Percentiles rank a stretch among this genome's conserved stretches.
Conservation (phyloP, 2,329 filamentous ascomycete genomes). For the Sporothrix pallida region DNA sequence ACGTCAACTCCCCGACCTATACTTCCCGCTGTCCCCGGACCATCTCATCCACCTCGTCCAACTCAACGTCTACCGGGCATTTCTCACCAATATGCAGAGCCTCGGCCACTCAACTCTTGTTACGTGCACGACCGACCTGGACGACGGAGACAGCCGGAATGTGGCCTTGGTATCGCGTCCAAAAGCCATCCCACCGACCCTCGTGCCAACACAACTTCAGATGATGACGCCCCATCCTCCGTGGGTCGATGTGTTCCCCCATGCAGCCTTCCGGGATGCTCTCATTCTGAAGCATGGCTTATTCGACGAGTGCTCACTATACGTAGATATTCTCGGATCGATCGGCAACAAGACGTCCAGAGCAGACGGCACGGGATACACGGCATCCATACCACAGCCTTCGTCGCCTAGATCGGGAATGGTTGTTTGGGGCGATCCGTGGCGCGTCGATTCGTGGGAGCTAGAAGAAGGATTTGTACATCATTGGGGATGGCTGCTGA, state of each 20-base stretch:
- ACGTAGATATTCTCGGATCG: not conserved
- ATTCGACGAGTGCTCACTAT: not conserved
- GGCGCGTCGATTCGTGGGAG: conserved; percentile 7
- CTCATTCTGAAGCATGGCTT: not conserved
- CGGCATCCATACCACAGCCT: not conserved
- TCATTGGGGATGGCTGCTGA: not conserved
- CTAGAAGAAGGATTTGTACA: conserved; percentile 6
- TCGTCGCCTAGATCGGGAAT: not conserved
- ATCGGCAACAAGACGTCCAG: conserved; percentile 1
- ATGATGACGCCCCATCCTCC: not conserved
- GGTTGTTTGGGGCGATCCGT: conserved; percentile 13
- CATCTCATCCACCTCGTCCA: conserved; percentile 14
- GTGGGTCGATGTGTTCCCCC: conserved; percentile 8
- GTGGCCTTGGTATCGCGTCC: not conserved
- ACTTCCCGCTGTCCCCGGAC: conserved; percentile 4
- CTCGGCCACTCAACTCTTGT: not conserved
- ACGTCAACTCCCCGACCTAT: not conserved
- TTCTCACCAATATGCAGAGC: not conserved
- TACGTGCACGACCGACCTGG: not conserved
- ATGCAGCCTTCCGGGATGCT: not conserved
- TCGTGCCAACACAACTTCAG: not conserved
- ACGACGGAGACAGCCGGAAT: not conserved
- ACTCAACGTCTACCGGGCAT: conserved; percentile 14
- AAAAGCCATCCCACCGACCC: not conserved
- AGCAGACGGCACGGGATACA: not conserved